Base-by-base conservation (phyloP, 331 rosid genomes). In the Quercus lobata region DNA sequence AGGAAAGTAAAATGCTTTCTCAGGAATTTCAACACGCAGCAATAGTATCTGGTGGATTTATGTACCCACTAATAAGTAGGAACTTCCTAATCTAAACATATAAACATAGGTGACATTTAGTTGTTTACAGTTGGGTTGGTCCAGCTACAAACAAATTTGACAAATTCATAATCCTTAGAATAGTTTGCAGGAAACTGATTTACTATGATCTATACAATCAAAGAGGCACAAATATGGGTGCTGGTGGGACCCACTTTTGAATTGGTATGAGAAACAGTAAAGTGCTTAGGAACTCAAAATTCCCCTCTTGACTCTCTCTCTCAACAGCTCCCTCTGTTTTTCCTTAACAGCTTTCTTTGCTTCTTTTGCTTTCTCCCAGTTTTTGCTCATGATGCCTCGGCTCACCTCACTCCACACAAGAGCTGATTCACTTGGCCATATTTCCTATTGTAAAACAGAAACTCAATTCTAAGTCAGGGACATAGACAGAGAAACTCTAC, bases 281-380 rank as follows among this genome's bases (percentile, higher is more conserved):
- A 95, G 87, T 92, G 91, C 73, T 86, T 90, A 1, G 97, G 94
- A 80, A 37, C 78, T 97, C 97, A 93, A 34, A 78, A 76, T 71
- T 88, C 88, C 8, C 86, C 84, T 70, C 30, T 86, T 54, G 81
- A 63, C 8, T 56, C 86, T 80, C 89, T 91, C 93, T 86, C 83
- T 83, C 54, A 66, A 25, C 12, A 85, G 71, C 82, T 82, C 84
- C 75, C 88, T 90, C 58, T 95, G 97, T 44, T 83, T 95, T 52
- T 89, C 99, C 78, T 95, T 97, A 65, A 93, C 83, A 18, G 24
- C 72, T 77, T 79, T 83, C 91, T 96, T 96, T 74, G 84, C 93
- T 84, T 85, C 91, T 74, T 75, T 93, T 81, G 98, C 98, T 84
- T 77, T 92, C 60, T 75, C 93, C 98, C 97, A 93, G n/a, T 96